These are phyloP conservation scores for Adenanthera pavonina DNA, from an alignment of 306 rosid species.

Conservation along the genomic window DNA sequence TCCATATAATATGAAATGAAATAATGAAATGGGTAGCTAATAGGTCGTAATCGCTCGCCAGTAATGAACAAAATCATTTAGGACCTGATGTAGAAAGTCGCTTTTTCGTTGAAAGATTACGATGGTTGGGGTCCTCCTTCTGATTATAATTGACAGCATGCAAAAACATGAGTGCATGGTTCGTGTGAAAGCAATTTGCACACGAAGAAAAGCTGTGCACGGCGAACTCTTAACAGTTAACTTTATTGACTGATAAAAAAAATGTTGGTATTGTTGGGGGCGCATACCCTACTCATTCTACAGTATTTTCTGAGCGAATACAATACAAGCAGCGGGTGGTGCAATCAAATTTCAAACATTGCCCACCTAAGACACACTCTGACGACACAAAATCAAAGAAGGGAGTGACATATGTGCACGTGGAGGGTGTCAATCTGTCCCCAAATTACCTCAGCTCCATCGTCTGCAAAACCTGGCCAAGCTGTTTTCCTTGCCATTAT, in stretches of 20 bases:
- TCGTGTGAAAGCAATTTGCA: conserved; percentile 20
- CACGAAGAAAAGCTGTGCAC: neutral
- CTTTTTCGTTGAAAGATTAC: conserved; percentile 20
- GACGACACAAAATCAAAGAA: neutral
- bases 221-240: conserved; percentile 30
- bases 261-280: neutral
- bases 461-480: too few species aligned
- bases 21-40: conserved; percentile 37
- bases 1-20: conserved; percentile 3
- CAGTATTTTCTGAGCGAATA: neutral
- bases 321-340: neutral
- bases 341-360: neutral
- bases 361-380: neutral
- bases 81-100: conserved; percentile 28
- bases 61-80: conserved; percentile 30
- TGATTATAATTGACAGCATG: conserved; percentile 39
- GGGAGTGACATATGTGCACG: neutral
- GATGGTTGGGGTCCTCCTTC: neutral
- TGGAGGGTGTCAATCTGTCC: too few species aligned
- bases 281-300: neutral
- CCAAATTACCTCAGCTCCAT: too few species aligned
- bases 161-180: conserved; percentile 19
- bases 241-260: conserved; percentile 31
- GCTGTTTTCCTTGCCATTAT: too few species aligned
- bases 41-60: conserved; percentile 44